Evolutionary conservation across 2,329 filamentous ascomycete genomes (phyloP).

Genomic region (Claviceps pusilla): DNA sequence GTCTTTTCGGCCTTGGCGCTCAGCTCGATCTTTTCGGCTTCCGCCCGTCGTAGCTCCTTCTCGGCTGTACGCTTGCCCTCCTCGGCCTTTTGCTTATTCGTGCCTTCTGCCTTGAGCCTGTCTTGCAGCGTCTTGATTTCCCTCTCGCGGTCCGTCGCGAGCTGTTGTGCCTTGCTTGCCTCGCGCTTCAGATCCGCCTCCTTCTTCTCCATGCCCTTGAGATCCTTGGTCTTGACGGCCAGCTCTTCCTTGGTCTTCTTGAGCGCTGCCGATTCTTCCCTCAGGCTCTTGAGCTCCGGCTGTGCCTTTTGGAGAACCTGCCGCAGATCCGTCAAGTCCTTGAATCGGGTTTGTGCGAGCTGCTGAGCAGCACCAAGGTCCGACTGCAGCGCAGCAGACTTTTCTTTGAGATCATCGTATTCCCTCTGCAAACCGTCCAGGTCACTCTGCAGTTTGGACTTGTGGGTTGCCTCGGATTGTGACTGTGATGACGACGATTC

Average conservation of each 20-base stretch:
- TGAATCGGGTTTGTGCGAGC: slow-evolving; percentile 74
- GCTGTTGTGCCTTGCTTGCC: slow-evolving; percentile 52
- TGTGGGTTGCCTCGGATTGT: slow-evolving; percentile 24
- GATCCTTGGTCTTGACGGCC: slow-evolving; percentile 37
- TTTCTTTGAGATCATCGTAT: slow-evolving; percentile 54
- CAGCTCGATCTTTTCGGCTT: slow-evolving; percentile 66
- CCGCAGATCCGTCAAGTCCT: slow-evolving; percentile 67
- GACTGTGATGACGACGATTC: slow-evolving; percentile 15
- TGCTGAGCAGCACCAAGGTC: slow-evolving; percentile 78
- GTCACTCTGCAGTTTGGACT: slow-evolving; percentile 43
- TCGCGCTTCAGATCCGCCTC: slow-evolving; percentile 73
- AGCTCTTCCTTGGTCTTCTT: slow-evolving; percentile 66
- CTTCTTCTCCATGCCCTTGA: slow-evolving; percentile 63
- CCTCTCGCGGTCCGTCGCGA: slow-evolving; percentile 56
- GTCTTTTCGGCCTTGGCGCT: slow-evolving; percentile 58
- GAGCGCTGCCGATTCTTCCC: slow-evolving; percentile 60
- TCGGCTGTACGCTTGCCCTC: slow-evolving; percentile 61
- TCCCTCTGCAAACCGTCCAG: slow-evolving; percentile 40
- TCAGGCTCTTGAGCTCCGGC: slow-evolving; percentile 65
- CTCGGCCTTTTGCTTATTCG: slow-evolving; percentile 57
- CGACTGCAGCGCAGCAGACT: slow-evolving; percentile 55
- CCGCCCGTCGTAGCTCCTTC: slow-evolving; percentile 61
- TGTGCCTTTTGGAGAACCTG: slow-evolving; percentile 73
- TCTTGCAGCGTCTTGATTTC: slow-evolving; percentile 69
- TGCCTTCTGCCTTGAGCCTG: slow-evolving; percentile 60